phyloP scores from a whole-genome alignment of 73 alveolate genomes.

The Effrenium voratum region DNA sequence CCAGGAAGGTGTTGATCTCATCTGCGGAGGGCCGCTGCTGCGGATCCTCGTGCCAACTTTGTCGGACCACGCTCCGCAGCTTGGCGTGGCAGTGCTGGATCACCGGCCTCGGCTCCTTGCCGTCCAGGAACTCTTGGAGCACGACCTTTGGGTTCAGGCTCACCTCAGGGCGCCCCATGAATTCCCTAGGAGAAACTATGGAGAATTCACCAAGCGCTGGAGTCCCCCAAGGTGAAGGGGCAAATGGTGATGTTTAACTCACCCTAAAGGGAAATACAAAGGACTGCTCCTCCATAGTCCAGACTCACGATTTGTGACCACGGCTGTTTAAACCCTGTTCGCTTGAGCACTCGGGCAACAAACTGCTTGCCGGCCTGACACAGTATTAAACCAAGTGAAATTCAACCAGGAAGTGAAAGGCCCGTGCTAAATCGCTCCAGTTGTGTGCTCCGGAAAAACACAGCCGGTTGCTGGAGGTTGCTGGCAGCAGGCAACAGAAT shows the following conservation, averaged over 20 bases:
- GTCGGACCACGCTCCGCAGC: neutral
- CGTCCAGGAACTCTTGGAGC: neutral
- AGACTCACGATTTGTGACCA: neutral
- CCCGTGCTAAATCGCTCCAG: neutral
- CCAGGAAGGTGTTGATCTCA: constrained; percentile 6
- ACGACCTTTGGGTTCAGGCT: neutral
- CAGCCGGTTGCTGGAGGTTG: neutral
- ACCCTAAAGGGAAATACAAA: neutral
- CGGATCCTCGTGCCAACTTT: constrained; percentile 38
- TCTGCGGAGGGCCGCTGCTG: constrained; percentile 53
- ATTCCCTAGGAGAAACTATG: neutral
- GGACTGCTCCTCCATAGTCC: neutral
- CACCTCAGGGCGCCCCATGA: neutral
- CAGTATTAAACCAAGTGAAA: no score
- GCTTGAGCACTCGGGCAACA: no score
- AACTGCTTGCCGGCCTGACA: no score
- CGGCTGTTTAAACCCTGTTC: no score
- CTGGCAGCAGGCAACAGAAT: neutral
- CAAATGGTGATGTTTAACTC: neutral
- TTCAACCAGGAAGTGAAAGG: neutral
- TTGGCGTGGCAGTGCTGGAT: constrained; percentile 19
- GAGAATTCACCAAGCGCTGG: neutral
- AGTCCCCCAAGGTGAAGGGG: neutral
- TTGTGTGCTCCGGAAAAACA: neutral
- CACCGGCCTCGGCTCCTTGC: constrained; percentile 45